Percentiles rank a stretch among this genome's conserved stretches.
phyloP scores from a whole-genome alignment of 2,329 filamentous ascomycete species.

The Zymoseptoria tritici region DNA sequence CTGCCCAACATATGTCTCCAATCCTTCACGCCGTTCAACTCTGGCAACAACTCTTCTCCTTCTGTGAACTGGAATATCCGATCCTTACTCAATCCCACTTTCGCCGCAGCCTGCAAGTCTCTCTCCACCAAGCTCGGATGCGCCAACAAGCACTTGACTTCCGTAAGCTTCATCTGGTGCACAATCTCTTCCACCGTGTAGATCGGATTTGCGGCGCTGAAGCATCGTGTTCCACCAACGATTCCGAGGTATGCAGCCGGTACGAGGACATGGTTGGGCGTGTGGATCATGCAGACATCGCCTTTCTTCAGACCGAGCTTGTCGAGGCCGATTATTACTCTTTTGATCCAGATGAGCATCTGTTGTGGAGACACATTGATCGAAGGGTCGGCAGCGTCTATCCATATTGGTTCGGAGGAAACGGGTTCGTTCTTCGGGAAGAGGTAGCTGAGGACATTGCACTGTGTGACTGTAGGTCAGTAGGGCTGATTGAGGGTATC shows the following conservation, averaged over 20 bases:
- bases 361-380: conserved; percentile 43
- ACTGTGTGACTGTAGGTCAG: conserved; percentile 22
- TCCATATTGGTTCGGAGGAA: conserved; percentile 46
- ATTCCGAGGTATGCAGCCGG: conserved; percentile 49
- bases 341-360: conserved; percentile 45
- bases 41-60: conserved; percentile 29
- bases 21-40: conserved; percentile 33
- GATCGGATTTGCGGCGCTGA: conserved; percentile 47
- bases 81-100: conserved; percentile 39
- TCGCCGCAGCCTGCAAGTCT: conserved; percentile 45
- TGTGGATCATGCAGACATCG: conserved; percentile 49
- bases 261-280: conserved; percentile 50
- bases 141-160: conserved; percentile 37
- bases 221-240: conserved; percentile 46
- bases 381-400: conserved; percentile 43
- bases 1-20: conserved; percentile 28
- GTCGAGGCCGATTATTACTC: conserved; percentile 45
- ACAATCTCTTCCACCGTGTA: conserved; percentile 47
- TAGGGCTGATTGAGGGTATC: not conserved
- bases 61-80: conserved; percentile 39
- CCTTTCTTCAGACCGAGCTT: conserved; percentile 39
- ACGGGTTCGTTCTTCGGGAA: conserved; percentile 29
- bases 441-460: conserved; percentile 36
- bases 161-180: conserved; percentile 40
- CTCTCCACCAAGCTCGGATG: conserved; percentile 43